Base-by-base conservation (phyloP, 495 filamentous ascomycete genomes). In the Aspergillus affinis region DNA sequence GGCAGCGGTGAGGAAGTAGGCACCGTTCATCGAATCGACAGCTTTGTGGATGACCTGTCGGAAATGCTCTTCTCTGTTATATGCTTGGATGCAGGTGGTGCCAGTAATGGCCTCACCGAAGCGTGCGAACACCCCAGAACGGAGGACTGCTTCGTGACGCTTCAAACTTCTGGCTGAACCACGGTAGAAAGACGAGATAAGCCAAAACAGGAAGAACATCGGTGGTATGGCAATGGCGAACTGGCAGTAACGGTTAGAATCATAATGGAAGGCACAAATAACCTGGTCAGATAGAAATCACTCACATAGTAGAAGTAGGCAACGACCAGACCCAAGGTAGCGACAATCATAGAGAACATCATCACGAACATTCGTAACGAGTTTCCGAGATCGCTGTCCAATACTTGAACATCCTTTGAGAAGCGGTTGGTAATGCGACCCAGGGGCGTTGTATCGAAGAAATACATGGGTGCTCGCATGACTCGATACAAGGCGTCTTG, bases 351-450 rank as follows among this genome's bases (percentile, higher is more conserved):
- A 4, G 85, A 85, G 61, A 95, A 74, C 7, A 91, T 96, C 62
- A 97, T 76, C 57, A 93, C 86, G 75, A 94, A 98, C 84, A 97
- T 95, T 59, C 94, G 84, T 79, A 98, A 91, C 8, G 91, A 87
- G 68, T 97, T 94, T 0, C 88, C 88, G 9, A 97, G 79, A 48
- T 84, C 92, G 70, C 96, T 97, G 72, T 98, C 94, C 92, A 98
- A 95, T 32, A 90, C 88, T 66, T 96, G 89, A 49, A 97, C 88
- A 72, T 98, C 94, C 66, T 93, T 91, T 4, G 92, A 93, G 75
- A 98, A 98, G 20, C 94, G 90, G 69, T 98, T 98, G 9, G 92
- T 94, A 69, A 98, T 97, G 23, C 94, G 87, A n/a, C 94, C 94
- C 0, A 97, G 78, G 1, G 94, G 94, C 0, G 94, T 98, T 0